Conservation (phyloP, 768 basidiomycete species). For the Tylopilus plumbeoviolaceoides region DNA sequence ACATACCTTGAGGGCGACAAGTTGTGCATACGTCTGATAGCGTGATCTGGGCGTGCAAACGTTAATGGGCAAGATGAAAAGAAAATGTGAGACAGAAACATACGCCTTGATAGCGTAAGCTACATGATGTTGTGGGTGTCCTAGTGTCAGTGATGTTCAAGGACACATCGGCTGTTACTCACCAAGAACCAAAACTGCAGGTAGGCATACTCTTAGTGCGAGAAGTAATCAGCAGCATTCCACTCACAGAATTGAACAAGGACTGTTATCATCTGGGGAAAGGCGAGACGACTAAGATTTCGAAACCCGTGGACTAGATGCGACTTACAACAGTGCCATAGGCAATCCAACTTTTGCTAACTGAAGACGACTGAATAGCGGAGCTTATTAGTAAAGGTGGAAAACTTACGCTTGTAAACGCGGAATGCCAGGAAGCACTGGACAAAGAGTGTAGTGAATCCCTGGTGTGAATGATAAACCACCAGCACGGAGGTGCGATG, state of each 20-base stretch:
- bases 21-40: background rate
- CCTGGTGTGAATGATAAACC: no score
- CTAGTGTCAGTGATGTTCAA: background rate
- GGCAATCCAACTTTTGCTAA: background rate
- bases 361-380: no score
- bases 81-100: background rate
- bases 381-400: no score
- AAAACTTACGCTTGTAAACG: no score
- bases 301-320: background rate
- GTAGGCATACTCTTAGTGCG: slow-evolving; percentile 3
- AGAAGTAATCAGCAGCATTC: background rate
- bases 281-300: background rate
- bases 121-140: background rate
- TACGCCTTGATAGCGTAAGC: slow-evolving; percentile 1
- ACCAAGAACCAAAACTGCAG: slow-evolving; percentile 29
- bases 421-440: no score
- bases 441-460: no score
- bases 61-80: slow-evolving; percentile 2
- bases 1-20: background rate
- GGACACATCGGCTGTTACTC: background rate
- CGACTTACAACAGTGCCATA: slow-evolving; percentile 21
- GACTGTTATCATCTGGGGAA: slow-evolving; percentile 27
- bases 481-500: no score
- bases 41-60: slow-evolving; percentile 32
- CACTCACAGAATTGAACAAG: slow-evolving; percentile 37